Base-by-base conservation (phyloP, 495 filamentous ascomycete species). In the Lasiosphaeria hispida region DNA sequence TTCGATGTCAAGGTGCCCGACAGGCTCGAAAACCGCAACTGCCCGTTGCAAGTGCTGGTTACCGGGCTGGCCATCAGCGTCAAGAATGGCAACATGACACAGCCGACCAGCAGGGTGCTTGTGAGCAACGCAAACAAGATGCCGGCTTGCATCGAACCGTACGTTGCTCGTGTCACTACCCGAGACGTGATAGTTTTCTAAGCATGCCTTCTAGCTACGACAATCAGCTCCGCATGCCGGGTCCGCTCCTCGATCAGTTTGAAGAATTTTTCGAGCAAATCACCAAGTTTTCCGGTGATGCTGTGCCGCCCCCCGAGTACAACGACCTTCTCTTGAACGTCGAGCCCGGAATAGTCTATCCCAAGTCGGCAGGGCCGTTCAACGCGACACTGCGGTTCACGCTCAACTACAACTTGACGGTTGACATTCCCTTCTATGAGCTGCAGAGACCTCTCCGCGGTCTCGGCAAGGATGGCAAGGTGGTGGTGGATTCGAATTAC, bases 301-400 rank as follows among this genome's bases (percentile, higher is more conserved):
- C 53, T 4, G 57, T 61, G 1, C 11, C 4, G 9, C 38, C 55
- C 9, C 9, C 48, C 0, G 40, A 51, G 10, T 65, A 65, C 39
- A 19, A 33, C 1, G 18, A 53, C 55, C 40, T 17, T 11, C 40
- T 65, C 13, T 14, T 53, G 8, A 61, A 65, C 23, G 51, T 61
- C 0, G 62, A 65, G 36, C 62, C 62, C 1, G 62, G 62, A 3
- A 53, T 61, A 14, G 62, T 65, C n/a, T 65, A 61, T 41, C 59
- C 48, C 4, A 44, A 4, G 11, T 6, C 1, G 2, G 42, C 59
- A 9, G 58, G 43, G 1, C 15, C 36, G 3, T 61, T 65, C 52
- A 61, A 65, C 41, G 51, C 51, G 8, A 48, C 55, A 1, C 41
- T 65, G 40, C 35, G 58, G 3, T 54, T 64, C 33, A 61, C 55